Conservation (phyloP, 2,329 filamentous ascomycete species). For the Elsinoe australis region DNA sequence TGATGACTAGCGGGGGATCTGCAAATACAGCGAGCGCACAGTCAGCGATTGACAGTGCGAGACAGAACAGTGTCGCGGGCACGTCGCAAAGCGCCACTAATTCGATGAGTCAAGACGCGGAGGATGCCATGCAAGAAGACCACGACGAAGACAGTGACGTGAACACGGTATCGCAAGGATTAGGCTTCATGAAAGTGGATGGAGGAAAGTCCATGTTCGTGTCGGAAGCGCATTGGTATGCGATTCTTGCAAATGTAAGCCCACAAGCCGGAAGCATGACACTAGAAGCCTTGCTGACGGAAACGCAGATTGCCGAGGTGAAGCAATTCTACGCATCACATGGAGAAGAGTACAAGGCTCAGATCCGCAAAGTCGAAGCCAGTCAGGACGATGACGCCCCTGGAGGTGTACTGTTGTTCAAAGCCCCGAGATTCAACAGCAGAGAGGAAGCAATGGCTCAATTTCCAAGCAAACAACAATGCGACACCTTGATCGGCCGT, state of each 20-base stretch:
- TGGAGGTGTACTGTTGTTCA: conserved; percentile 72
- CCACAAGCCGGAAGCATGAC: background rate
- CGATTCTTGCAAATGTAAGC: conserved; percentile 44
- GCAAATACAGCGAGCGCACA: conserved; percentile 50
- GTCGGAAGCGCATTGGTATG: conserved; percentile 47
- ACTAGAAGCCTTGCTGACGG: background rate
- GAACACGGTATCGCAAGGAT: conserved; percentile 43
- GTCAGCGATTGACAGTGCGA: conserved; percentile 44
- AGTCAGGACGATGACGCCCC: conserved; percentile 53
- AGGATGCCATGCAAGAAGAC: conserved; percentile 48
- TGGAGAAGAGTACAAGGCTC: conserved; percentile 81
- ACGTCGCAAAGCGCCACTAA: conserved; percentile 24
- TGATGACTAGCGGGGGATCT: conserved; percentile 83
- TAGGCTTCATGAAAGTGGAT: conserved; percentile 48
- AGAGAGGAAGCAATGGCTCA: conserved; percentile 70
- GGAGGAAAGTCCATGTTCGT: conserved; percentile 43
- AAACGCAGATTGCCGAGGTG: conserved; percentile 69
- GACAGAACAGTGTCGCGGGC: conserved; percentile 30
- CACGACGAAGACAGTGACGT: conserved; percentile 54
- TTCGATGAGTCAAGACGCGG: conserved; percentile 39
- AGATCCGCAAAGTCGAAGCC: conserved; percentile 66
- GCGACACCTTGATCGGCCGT: conserved; percentile 76
- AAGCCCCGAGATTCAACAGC: conserved; percentile 59
- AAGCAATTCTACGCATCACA: conserved; percentile 81
- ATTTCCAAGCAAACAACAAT: conserved; percentile 70